Evolutionary conservation across 257 asterid species (phyloP), one percentile per base, ranked within the genome.

Genomic region (Solanum acaule): DNA sequence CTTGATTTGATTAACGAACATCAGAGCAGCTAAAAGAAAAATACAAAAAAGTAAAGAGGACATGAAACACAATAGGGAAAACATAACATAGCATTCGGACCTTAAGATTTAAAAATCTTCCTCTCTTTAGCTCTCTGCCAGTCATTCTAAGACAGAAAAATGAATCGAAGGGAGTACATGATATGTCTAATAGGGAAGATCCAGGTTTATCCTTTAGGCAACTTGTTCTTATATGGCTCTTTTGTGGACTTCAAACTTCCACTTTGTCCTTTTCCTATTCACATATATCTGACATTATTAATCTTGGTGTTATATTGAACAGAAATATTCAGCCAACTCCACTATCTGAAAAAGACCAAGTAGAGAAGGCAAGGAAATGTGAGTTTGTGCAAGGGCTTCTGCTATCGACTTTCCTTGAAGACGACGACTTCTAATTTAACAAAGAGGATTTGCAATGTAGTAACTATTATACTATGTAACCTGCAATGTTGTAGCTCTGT

Each of bases 361-460:
- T 92, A 93, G 99, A 94, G 93, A 93, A 91, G 93, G 92, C 92
- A 61, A 88, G 46, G 87, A 94, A 90, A 90, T 91, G 98, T 37
- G 92, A 92, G 71, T 96, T 95, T 70, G 95, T 92, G 4, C 98
- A 91, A 59, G 98, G 96, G 88, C 94, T 96, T 31, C 49, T 95
- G 84, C 88, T 94, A 70, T 94, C 99, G 4, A 95, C 96, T 82
- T 93, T 96, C 89, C 92, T 92, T 29, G 96, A 91, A 86, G 95
- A 92, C 67, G 86, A 10, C 61, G 83, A 37, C 87, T 88, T 91
- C 56, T 86, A 86, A 86, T 82, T 84, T 91, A 72, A 92, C 87
- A 18, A 72, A 27, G 86, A 86, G 37, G 83, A 87, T 78, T n/a
- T 83, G 87, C 27, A 33, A 35, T 81, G 68, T 29, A 16, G 86